A percentile compares a stretch with the other conserved stretches of the same genome.
phyloP scores from a whole-genome alignment of 805 yeast species.

The Hemisphaericaspora nanyangensis region DNA sequence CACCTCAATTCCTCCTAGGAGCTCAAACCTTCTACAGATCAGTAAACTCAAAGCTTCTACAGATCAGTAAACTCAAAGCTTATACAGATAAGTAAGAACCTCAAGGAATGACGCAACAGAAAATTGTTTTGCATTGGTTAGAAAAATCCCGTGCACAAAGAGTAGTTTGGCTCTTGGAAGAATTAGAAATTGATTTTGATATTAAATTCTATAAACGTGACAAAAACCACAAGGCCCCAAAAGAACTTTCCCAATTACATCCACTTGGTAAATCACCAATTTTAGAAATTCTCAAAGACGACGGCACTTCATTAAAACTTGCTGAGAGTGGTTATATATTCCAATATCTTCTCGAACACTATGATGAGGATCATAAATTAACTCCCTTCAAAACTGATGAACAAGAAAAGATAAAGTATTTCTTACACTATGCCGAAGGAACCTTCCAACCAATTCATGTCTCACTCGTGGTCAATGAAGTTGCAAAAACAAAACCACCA shows the following conservation, averaged over 20 bases:
- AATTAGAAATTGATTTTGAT: slow-evolving; percentile 29
- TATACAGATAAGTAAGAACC: too few species aligned
- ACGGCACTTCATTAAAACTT: slow-evolving; percentile 19
- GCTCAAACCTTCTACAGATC: too few species aligned
- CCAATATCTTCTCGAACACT: slow-evolving; percentile 47
- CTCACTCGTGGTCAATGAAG: slow-evolving; percentile 22
- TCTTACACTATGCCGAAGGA: slow-evolving; percentile 58
- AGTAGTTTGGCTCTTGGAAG: slow-evolving; percentile 36
- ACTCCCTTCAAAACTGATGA: slow-evolving; percentile 37
- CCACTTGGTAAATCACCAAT: slow-evolving; percentile 39
- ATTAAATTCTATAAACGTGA: slow-evolving; percentile 26
- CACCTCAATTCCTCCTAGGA: too few species aligned
- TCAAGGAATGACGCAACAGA: not conserved
- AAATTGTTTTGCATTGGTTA: slow-evolving; percentile 2
- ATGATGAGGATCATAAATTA: slow-evolving; percentile 41
- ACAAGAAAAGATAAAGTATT: slow-evolving; percentile 45
- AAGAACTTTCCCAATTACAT: slow-evolving; percentile 25
- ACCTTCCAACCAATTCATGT: slow-evolving; percentile 50
- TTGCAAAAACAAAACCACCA: slow-evolving; percentile 27
- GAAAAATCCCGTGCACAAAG: slow-evolving; percentile 33
- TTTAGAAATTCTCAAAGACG: slow-evolving; percentile 23
- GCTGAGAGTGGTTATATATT: slow-evolving; percentile 63
- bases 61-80: too few species aligned
- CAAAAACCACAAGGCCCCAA: slow-evolving; percentile 27
- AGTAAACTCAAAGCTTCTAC: too few species aligned